phyloP scores from a whole-genome alignment of 495 filamentous ascomycete genomes.

The Tetracladium setigerum region DNA sequence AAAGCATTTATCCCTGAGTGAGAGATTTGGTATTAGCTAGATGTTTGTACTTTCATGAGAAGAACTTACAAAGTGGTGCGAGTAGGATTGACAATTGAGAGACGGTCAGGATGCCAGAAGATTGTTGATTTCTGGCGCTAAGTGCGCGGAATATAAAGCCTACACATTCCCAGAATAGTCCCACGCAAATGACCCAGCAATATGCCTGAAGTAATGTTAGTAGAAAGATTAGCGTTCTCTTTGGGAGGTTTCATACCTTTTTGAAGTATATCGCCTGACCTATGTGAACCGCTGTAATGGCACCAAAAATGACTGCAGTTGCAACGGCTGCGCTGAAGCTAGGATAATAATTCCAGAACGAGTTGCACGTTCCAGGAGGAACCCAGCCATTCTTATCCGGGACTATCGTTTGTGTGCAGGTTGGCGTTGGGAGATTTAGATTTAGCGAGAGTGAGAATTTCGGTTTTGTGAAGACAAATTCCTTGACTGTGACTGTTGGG shows the following conservation, averaged over 20 bases:
- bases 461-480: too few species aligned
- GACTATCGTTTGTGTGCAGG: slow-evolving; percentile 22
- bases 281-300: slow-evolving; percentile 31
- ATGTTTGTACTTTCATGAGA: neutral
- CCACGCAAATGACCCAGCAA: slow-evolving; percentile 46
- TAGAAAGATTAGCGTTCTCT: neutral
- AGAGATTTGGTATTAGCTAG: too few species aligned
- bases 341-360: slow-evolving; percentile 32
- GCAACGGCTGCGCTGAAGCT: slow-evolving; percentile 25
- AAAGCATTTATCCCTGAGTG: slow-evolving; percentile 32
- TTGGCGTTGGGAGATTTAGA: slow-evolving; percentile 5
- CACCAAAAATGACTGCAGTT: slow-evolving; percentile 29
- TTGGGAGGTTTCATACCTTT: slow-evolving; percentile 13
- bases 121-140: slow-evolving; percentile 31
- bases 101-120: slow-evolving; percentile 15
- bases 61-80: slow-evolving; percentile 29
- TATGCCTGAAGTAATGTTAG: slow-evolving; percentile 30
- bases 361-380: slow-evolving; percentile 30
- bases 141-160: slow-evolving; percentile 29
- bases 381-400: slow-evolving; percentile 35
- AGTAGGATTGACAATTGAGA: slow-evolving; percentile 31
- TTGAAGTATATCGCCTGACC: slow-evolving; percentile 31
- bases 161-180: slow-evolving; percentile 24
- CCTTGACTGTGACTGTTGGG: too few species aligned
- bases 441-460: too few species aligned